Evolutionary conservation across 2,329 filamentous ascomycete genomes (phyloP), one percentile per base, ranked within the genome.

Genomic region (Botrytis paeoniae): DNA sequence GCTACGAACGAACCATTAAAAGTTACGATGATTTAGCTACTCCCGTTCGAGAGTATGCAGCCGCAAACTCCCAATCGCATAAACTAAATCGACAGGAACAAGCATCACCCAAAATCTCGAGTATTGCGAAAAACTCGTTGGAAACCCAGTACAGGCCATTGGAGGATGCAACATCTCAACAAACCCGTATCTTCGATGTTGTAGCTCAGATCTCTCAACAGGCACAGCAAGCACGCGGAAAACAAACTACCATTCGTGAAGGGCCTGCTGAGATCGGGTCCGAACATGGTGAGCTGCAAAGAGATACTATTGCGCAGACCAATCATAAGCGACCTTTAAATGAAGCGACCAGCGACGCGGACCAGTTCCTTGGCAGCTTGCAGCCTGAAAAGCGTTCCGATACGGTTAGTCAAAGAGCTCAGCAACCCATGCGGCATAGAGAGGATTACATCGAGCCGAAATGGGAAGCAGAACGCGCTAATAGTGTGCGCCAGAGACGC

Each of bases 341-440:
- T 25, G 81, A 82, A 71, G 78, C 80, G 45, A 76, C 78, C 59
- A 81, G 76, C 64, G 82, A 79, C n/a, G 81, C 82, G 18, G 82
- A 83, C 64, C 78, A 79, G 25, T 84, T 84, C 65, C 76, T 83
- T 22, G 80, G 80, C 66, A 79, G 77, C n/a, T 81, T 83, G 37
- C 74, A 77, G 25, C 78, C 82, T 32, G 79, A 72, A 14, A 74
- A 64, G 35, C 64, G 41, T 57, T 22, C 48, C 16, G 69, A 64
- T 57, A 25, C 43, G 12, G 32, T 32, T 20, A 35, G 25, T n/a
- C 70, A 69, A 35, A 45, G 32, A 41, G 18, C 22, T 39, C 69
- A 72, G 43, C 73, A 75, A 64, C 45, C 66, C 37, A 70, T 75
- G 39, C 74, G 70, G 32, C 75, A 61, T 20, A 51, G 73, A 25